A percentile compares a stretch with the other conserved stretches of the same genome.
Conservation (phyloP, 164 flowering plant species). For the Magnolia kwangsiensis region DNA sequence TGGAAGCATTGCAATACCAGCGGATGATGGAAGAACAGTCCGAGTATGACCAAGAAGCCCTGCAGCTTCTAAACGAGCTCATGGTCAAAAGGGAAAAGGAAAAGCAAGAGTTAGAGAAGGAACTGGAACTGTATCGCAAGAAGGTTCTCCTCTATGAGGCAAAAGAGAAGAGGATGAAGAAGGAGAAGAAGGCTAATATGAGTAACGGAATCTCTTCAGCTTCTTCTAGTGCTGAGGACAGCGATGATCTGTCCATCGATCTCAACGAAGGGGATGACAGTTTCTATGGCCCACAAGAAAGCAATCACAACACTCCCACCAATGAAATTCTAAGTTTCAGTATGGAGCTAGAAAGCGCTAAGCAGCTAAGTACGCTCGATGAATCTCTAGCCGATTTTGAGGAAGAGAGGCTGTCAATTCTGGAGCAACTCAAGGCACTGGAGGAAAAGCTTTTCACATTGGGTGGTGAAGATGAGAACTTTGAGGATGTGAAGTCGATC, state of each 20-base stretch:
- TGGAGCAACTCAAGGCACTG: constrained; percentile 73
- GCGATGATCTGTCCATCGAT: constrained; percentile 61
- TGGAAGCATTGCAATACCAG: constrained; percentile 94
- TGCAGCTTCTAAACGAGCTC: constrained; percentile 80
- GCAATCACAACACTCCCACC: constrained; percentile 41
- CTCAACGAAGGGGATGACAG: constrained; percentile 51
- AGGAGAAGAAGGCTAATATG: constrained; percentile 33
- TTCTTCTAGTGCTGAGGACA: constrained; percentile 62
- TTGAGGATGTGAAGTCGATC: constrained; percentile 29
- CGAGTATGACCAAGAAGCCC: constrained; percentile 84
- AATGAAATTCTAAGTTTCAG: constrained; percentile 57
- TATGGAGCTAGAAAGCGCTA: constrained; percentile 16
- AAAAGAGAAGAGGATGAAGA: constrained; percentile 42
- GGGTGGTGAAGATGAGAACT: constrained; percentile 51
- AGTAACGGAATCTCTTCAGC: constrained; percentile 52
- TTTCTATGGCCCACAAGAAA: constrained; percentile 28
- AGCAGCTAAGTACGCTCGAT: constrained; percentile 29
- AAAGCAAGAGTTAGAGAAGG: constrained; percentile 68
- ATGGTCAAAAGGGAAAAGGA: constrained; percentile 87
- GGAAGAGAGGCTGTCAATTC: constrained; percentile 72
- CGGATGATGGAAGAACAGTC: constrained; percentile 98
- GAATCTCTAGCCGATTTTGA: constrained; percentile 67
- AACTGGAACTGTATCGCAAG: constrained; percentile 48
- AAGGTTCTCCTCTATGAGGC: constrained; percentile 51
- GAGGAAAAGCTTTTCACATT: constrained; percentile 75